These are phyloP conservation scores for Camellia oleifera DNA, from an alignment of 179 eudicot genomes.

Conservation along the genomic window DNA sequence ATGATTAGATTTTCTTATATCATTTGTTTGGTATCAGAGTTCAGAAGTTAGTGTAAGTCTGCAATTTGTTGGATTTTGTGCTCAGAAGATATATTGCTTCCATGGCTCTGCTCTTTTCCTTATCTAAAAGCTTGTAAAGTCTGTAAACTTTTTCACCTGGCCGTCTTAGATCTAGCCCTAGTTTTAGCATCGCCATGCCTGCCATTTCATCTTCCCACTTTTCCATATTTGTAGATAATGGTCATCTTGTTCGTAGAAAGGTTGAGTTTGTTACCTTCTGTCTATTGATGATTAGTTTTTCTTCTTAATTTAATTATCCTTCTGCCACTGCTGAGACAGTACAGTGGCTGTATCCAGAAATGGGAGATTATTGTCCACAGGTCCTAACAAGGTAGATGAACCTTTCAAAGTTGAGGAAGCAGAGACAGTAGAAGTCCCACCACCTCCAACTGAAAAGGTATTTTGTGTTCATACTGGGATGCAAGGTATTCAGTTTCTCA, in stretches of 20 bases:
- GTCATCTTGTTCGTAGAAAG: neutral
- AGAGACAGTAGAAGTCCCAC: slow-evolving; percentile 58
- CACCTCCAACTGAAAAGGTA: slow-evolving; percentile 67
- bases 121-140: neutral
- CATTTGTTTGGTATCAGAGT: neutral
- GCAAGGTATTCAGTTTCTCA: neutral
- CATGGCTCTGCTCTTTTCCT: neutral
- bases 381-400: slow-evolving; percentile 34
- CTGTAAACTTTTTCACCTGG: neutral
- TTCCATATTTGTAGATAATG: neutral
- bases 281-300: neutral
- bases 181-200: neutral
- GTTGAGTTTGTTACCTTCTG: neutral
- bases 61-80: neutral
- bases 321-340: slow-evolving; percentile 24
- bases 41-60: neutral
- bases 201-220: neutral
- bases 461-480: neutral
- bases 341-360: slow-evolving; percentile 31
- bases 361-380: slow-evolving; percentile 49
- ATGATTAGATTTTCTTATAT: neutral
- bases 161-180: neutral
- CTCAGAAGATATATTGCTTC: neutral
- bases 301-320: slow-evolving; percentile 2
- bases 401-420: slow-evolving; percentile 61